Evolutionary conservation across 192 early-diverging fungal species (phyloP).

Genomic region (Blastocladiella britannica): DNA sequence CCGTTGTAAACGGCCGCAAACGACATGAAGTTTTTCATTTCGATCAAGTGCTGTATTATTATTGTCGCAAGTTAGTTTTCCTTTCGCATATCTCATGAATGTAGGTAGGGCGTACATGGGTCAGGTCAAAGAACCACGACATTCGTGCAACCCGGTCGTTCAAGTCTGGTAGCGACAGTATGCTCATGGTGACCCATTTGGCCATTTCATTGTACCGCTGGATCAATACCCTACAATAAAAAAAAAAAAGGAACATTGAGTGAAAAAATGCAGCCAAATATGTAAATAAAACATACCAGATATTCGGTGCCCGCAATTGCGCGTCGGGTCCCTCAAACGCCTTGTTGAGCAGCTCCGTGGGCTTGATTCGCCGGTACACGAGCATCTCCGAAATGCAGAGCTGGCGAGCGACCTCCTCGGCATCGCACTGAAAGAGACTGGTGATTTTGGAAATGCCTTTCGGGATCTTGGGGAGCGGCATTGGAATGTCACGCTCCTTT

Average conservation of each 20-base stretch:
- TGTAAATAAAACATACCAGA: too few species aligned
- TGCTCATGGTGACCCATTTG: background rate
- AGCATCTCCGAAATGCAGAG: background rate
- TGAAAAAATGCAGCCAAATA: too few species aligned
- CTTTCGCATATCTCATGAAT: background rate
- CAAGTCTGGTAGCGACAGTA: background rate
- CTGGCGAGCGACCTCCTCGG: background rate
- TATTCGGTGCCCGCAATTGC: background rate
- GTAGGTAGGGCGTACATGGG: background rate
- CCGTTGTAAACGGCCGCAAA: too few species aligned
- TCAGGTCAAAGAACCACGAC: background rate
- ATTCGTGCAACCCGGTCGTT: background rate
- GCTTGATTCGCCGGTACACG: background rate
- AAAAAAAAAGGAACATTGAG: too few species aligned
- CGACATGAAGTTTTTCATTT: too few species aligned
- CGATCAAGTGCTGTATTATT: background rate
- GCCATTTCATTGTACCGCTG: background rate
- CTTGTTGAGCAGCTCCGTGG: background rate
- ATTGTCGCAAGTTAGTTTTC: background rate
- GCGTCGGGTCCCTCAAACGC: background rate
- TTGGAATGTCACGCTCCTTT: background rate
- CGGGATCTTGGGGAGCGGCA: background rate
- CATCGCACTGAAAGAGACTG: background rate
- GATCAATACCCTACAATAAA: background rate
- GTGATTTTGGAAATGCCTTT: background rate